These are phyloP conservation scores for Cephaloascus fragrans DNA, from an alignment of 805 yeast genomes.

Conservation along the genomic window DNA sequence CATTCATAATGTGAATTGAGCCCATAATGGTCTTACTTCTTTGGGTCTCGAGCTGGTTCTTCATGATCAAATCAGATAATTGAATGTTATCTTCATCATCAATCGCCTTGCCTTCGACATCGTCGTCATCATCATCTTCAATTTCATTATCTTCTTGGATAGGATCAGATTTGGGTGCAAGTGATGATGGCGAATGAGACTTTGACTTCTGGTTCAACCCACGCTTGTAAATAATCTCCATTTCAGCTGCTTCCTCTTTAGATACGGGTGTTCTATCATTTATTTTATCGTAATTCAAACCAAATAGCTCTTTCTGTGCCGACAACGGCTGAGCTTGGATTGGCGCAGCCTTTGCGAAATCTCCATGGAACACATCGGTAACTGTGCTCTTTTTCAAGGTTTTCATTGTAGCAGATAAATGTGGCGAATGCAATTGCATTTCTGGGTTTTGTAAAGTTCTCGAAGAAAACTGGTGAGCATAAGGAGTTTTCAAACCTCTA, in stretches of 20 bases:
- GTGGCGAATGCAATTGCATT: neutral
- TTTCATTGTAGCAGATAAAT: neutral
- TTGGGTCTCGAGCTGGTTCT: neutral
- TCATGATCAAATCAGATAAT: slow-evolving; percentile 6
- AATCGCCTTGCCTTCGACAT: slow-evolving; percentile 21
- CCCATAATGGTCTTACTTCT: slow-evolving; percentile 8
- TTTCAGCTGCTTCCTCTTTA: neutral
- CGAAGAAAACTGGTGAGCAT: neutral
- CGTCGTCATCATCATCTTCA: slow-evolving; percentile 8
- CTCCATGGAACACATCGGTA: slow-evolving; percentile 40
- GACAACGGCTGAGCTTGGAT: slow-evolving; percentile 40
- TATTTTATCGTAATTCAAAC: slow-evolving; percentile 4
- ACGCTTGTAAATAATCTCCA: slow-evolving; percentile 1
- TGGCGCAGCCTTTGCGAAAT: slow-evolving; percentile 36
- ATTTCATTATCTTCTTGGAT: slow-evolving; percentile 5
- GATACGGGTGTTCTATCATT: slow-evolving; percentile 4
- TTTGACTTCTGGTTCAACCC: neutral
- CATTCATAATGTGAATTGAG: slow-evolving; percentile 3
- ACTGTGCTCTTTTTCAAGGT: too few relatives aligned
- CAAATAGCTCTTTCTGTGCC: slow-evolving; percentile 33
- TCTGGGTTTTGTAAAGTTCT: neutral
- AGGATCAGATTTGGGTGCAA: neutral
- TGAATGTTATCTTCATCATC: slow-evolving; percentile 25
- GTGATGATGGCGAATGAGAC: neutral
- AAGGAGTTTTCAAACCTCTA: neutral